phyloP scores from a whole-genome alignment of 139 green algal species.

The Chlorella vulgaris region DNA sequence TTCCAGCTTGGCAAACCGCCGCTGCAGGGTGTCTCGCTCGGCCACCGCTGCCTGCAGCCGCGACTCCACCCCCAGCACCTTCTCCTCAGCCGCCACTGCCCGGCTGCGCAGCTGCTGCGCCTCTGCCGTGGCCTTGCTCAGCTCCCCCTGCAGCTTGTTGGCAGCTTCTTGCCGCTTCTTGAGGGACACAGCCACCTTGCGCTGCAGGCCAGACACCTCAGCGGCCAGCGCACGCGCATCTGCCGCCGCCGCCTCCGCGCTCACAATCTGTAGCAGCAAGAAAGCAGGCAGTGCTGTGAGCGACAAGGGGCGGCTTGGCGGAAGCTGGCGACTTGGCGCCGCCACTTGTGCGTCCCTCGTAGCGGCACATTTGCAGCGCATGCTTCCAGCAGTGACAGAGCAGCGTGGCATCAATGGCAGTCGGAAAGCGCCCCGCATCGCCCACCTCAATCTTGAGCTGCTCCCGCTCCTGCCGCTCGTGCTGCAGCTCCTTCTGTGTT shows the following conservation, averaged over 20 bases:
- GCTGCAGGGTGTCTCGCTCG: not conserved
- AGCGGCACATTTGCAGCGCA: too few species aligned
- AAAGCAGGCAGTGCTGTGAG: not conserved
- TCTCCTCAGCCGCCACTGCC: not conserved
- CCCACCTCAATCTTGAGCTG: conserved; percentile 11
- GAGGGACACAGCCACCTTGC: conserved; percentile 1
- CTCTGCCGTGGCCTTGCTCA: not conserved
- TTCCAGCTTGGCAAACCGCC: not conserved
- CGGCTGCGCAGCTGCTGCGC: not conserved
- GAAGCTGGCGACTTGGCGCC: too few species aligned
- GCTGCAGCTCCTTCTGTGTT: conserved; percentile 3
- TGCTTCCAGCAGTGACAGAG: too few species aligned
- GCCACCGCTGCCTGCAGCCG: not conserved
- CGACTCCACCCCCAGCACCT: not conserved
- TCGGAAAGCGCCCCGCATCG: too few species aligned
- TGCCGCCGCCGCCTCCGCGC: not conserved
- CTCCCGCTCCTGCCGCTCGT: conserved; percentile 7
- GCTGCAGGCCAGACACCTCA: conserved; percentile 17
- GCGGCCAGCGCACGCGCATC: not conserved
- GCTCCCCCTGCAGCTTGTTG: conserved; percentile 1
- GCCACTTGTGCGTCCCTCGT: too few species aligned
- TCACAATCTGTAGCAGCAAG: conserved; percentile 1
- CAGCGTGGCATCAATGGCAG: too few species aligned
- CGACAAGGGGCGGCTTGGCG: not conserved
- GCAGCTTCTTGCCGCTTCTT: conserved; percentile 2